Base-by-base conservation (phyloP, 2,329 filamentous ascomycete species). In the Hypoxylon sp. region DNA sequence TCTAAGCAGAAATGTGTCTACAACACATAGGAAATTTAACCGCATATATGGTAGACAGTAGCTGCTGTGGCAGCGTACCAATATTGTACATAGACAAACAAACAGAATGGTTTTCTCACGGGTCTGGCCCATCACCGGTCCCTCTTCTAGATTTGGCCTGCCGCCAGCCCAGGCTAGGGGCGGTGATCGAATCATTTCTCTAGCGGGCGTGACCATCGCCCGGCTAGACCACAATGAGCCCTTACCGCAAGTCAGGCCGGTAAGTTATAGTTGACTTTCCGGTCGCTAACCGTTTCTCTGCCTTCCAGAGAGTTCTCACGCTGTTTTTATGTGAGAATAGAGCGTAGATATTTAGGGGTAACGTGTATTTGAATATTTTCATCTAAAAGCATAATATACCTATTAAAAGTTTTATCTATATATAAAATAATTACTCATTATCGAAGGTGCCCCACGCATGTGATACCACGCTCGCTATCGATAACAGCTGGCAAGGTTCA, bases 91-190 rank as follows among this genome's bases (percentile, higher is more conserved):
- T 9, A 8, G 6, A 3, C 29, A 31, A 9, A 31, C 29, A 31
- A 31, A 31, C 29, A 5, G 29, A 9, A 69, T 65, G 62, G 8
- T 48, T 19, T 14, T 50, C 2, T 53, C 69, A 2, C 71, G 52
- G 3, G 80, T 85, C 11, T 86, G 83, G 83, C 80, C 86, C 72
- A 83, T 86, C 68, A 86, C 82, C 6, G 84, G 83, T 14, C 80
- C 80, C 2, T 83, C 81, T 37, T 80, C 76, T 13, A 84, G 85
- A 55, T 80, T 87, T 65, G 84, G 85, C 39, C 78, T 82, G 81
- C 79, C 35, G 81, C 85, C 55, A 73, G 74, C 0, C 78, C n/a
- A n/a, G n/a, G n/a, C n/a, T n/a, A n/a, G n/a, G n/a, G n/a, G 79
- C 5, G 82, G 84, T 14, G 81, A 87, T 70, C 78, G 75, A 44